Conservation (phyloP, 2,329 filamentous ascomycete genomes). For the Pseudocercospora fijiensis region DNA sequence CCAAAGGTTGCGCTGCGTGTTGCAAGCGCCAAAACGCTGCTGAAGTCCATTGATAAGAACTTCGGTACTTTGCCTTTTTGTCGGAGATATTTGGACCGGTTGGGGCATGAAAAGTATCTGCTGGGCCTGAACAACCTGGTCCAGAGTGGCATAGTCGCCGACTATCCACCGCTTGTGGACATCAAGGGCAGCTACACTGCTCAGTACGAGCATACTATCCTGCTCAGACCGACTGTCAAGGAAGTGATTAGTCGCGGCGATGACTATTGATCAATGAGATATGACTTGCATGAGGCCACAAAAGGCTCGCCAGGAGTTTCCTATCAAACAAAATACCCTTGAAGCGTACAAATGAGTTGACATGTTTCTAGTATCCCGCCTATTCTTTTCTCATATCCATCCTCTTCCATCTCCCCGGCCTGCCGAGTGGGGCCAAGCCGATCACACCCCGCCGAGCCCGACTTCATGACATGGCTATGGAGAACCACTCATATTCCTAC, state of each 20-base stretch:
- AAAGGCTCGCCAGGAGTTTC: neutral
- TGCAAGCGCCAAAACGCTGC: slow-evolving; percentile 56
- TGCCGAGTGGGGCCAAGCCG: neutral
- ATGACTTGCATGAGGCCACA: neutral
- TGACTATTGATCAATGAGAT: slow-evolving; percentile 34
- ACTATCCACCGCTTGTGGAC: slow-evolving; percentile 58
- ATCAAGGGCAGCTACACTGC: slow-evolving; percentile 61
- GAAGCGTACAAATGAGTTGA: neutral
- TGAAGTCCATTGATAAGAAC: slow-evolving; percentile 60
- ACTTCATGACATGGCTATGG: neutral
- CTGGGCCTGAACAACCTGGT: slow-evolving; percentile 60
- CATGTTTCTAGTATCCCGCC: neutral
- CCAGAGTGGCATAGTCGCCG: slow-evolving; percentile 57
- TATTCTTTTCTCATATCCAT: neutral
- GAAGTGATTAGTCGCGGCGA: slow-evolving; percentile 45
- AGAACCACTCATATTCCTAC: neutral
- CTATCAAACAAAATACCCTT: neutral
- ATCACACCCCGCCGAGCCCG: neutral
- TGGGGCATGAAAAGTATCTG: slow-evolving; percentile 60
- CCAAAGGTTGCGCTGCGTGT: slow-evolving; percentile 45
- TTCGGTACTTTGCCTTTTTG: slow-evolving; percentile 64
- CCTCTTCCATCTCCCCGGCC: slow-evolving; percentile 1
- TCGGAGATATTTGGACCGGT: slow-evolving; percentile 61
- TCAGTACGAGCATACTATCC: slow-evolving; percentile 60
- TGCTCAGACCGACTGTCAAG: slow-evolving; percentile 43